Evolutionary conservation across 2,329 filamentous ascomycete species (phyloP).

Genomic region (Gnomoniopsis smithogilvyi): DNA sequence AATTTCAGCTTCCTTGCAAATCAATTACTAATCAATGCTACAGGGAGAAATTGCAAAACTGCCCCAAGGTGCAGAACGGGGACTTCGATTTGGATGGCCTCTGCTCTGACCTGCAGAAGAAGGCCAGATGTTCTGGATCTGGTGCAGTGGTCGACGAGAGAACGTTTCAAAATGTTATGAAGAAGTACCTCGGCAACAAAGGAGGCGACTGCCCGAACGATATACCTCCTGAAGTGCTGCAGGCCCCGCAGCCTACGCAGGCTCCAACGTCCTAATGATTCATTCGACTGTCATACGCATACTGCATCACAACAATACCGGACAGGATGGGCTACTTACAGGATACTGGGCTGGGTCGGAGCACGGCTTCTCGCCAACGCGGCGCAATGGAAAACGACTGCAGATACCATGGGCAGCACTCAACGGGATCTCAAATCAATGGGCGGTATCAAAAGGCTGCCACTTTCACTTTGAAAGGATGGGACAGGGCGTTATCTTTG

Average conservation of each 20-base stretch:
- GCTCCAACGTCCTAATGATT: neutral
- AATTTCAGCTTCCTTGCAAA: too few species aligned
- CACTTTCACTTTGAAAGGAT: neutral
- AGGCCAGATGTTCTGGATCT: constrained; percentile 89
- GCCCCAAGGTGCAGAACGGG: constrained; percentile 82
- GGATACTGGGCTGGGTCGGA: neutral
- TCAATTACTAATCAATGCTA: constrained; percentile 35
- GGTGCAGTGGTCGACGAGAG: constrained; percentile 86
- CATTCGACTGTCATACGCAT: neutral
- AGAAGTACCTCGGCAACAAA: constrained; percentile 53
- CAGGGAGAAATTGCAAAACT: constrained; percentile 88
- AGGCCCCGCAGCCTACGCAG: neutral
- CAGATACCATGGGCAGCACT: constrained; percentile 9
- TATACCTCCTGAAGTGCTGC: neutral
- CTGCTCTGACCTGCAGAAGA: constrained; percentile 89
- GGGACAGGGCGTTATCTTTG: constrained; percentile 5
- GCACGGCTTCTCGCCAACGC: constrained; percentile 5
- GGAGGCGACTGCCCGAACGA: constrained; percentile 12
- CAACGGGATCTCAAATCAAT: neutral
- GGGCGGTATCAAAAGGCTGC: neutral
- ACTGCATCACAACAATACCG: neutral
- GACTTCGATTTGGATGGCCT: constrained; percentile 92
- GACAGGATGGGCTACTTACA: neutral
- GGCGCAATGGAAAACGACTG: constrained; percentile 13
- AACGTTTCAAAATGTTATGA: constrained; percentile 80